A percentile compares a stretch with the other conserved stretches of the same genome.
phyloP scores from a whole-genome alignment of 2,329 filamentous ascomycete genomes.

The Alternaria gansuensis region DNA sequence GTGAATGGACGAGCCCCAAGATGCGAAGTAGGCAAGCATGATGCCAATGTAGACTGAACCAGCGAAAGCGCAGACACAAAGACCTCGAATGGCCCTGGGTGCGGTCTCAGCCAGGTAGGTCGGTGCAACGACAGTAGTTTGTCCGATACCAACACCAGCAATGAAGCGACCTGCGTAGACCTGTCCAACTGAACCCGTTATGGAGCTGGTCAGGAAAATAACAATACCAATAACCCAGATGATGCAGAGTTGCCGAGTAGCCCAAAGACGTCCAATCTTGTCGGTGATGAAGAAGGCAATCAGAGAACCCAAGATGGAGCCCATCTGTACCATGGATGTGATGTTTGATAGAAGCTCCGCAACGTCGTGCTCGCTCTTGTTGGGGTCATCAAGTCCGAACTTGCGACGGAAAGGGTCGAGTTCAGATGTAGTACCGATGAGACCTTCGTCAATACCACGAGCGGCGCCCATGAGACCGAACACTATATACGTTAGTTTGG shows the following conservation, averaged over 20 bases:
- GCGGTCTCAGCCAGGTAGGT: slow-evolving; percentile 78
- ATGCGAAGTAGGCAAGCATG: slow-evolving; percentile 80
- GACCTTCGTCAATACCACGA: slow-evolving; percentile 80
- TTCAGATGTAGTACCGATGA: slow-evolving; percentile 72
- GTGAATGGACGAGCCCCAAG: slow-evolving; percentile 62
- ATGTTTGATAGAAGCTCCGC: slow-evolving; percentile 67
- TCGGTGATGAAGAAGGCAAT: slow-evolving; percentile 64
- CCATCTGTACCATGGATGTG: slow-evolving; percentile 82
- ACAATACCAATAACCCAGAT: slow-evolving; percentile 55
- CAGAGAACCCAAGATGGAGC: slow-evolving; percentile 75
- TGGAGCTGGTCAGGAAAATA: slow-evolving; percentile 52
- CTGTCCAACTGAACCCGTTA: slow-evolving; percentile 53
- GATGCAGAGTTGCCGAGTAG: slow-evolving; percentile 54
- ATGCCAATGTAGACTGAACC: slow-evolving; percentile 80
- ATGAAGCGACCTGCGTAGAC: slow-evolving; percentile 74
- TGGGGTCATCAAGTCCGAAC: slow-evolving; percentile 49
- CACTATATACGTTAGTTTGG: slow-evolving; percentile 35
- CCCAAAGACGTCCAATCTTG: slow-evolving; percentile 55
- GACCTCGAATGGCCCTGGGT: slow-evolving; percentile 72
- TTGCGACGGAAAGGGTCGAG: slow-evolving; percentile 48
- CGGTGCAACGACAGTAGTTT: slow-evolving; percentile 73
- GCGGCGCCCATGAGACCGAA: slow-evolving; percentile 80
- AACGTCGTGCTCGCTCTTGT: slow-evolving; percentile 40
- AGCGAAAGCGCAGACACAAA: slow-evolving; percentile 76
- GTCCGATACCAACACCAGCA: slow-evolving; percentile 71